A percentile compares a stretch with the other conserved stretches of the same genome.
These are phyloP conservation scores for Misopates orontium DNA, from an alignment of 257 asterid genomes.

Conservation along the genomic window DNA sequence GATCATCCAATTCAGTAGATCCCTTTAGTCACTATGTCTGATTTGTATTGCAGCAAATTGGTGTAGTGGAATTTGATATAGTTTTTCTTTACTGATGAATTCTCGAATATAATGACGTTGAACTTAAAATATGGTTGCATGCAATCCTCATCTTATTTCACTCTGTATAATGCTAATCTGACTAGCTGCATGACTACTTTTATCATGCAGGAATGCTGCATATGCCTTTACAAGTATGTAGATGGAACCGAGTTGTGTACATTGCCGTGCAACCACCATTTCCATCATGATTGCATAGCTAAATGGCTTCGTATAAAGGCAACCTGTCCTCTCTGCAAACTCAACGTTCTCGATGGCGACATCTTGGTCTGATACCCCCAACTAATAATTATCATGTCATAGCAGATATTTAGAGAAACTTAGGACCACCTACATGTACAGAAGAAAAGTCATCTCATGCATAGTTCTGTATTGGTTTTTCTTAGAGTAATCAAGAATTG, in stretches of 20 bases:
- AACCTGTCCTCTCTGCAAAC: conserved; percentile 91
- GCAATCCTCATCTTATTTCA: too few species aligned
- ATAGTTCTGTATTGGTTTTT: not conserved
- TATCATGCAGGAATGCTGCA: conserved; percentile 81
- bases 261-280: conserved; percentile 92
- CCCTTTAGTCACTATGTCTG: too few species aligned
- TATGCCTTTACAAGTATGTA: conserved; percentile 70
- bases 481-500: not conserved
- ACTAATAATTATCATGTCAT: conserved; percentile 9
- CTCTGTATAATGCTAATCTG: not conserved
- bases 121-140: too few species aligned
- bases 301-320: conserved; percentile 91
- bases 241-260: conserved; percentile 77
- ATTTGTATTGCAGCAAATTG: too few species aligned
- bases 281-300: conserved; percentile 71
- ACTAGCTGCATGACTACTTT: not conserved
- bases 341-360: conserved; percentile 62
- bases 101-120: too few species aligned
- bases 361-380: conserved; percentile 43
- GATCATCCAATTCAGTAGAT: too few species aligned
- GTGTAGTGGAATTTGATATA: too few species aligned
- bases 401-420: conserved; percentile 14
- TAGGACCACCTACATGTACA: conserved; percentile 37
- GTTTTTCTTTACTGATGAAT: too few species aligned
- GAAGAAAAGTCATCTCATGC: conserved; percentile 27